Percentiles rank a stretch among this genome's conserved stretches.
These are phyloP conservation scores for Kalanchoe fedtschenkoi DNA, from an alignment of 164 flowering plant species.

Conservation along the genomic window DNA sequence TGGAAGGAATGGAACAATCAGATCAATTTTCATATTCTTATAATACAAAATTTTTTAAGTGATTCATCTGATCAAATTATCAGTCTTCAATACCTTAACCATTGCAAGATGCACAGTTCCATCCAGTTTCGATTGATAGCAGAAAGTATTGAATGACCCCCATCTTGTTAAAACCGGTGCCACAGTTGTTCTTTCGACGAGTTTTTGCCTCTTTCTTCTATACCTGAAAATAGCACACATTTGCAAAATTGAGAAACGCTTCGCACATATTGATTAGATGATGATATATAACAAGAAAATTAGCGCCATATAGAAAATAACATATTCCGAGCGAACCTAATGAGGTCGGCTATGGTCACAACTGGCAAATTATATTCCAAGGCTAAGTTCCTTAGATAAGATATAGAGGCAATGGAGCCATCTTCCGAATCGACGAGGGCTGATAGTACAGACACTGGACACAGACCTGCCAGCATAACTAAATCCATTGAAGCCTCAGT, in stretches of 20 bases:
- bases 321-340: conserved; percentile 33
- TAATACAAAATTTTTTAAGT: not conserved
- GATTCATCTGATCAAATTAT: not conserved
- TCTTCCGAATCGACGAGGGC: conserved; percentile 58
- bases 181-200: conserved; percentile 65
- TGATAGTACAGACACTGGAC: conserved; percentile 63
- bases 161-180: conserved; percentile 74
- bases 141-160: conserved; percentile 65
- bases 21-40: not conserved
- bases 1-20: not conserved
- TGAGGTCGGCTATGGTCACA: conserved; percentile 67
- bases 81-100: conserved; percentile 43
- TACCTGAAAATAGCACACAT: conserved; percentile 30
- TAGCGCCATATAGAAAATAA: not conserved
- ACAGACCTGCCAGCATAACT: conserved; percentile 55
- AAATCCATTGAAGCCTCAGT: conserved; percentile 94
- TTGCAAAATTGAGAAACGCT: not conserved
- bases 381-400: conserved; percentile 47
- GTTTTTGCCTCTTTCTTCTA: conserved; percentile 72
- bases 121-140: conserved; percentile 70
- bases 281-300: not conserved
- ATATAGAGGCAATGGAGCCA: conserved; percentile 60
- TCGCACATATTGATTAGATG: not conserved
- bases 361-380: conserved; percentile 49
- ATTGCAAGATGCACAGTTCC: conserved; percentile 71